phyloP scores from a whole-genome alignment of 352 stramenopile species.

The Phytophthora pseudosyringae region DNA sequence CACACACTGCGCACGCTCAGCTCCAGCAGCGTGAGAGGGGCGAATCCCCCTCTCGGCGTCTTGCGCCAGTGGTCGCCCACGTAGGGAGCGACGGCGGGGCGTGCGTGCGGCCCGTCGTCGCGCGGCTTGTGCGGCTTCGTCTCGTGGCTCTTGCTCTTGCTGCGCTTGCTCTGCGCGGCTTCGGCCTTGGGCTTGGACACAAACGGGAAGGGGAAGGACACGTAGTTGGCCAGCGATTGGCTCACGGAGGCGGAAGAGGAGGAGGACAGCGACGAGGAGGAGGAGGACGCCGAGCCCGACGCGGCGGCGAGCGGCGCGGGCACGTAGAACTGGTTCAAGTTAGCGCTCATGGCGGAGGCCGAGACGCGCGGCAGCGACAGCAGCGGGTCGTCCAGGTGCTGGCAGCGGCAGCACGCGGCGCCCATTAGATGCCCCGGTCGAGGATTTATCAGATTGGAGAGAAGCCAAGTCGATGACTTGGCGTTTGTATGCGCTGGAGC shows the following conservation, averaged over 20 bases:
- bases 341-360: slow-evolving; percentile 31
- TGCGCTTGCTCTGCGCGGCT: slow-evolving; percentile 13
- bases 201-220: slow-evolving; percentile 83
- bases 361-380: slow-evolving; percentile 44
- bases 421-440: slow-evolving; percentile 50
- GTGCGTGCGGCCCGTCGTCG: background rate
- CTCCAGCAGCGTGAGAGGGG: slow-evolving; percentile 64
- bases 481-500: slow-evolving; percentile 8
- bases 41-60: slow-evolving; percentile 43
- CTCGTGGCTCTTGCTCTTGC: slow-evolving; percentile 20
- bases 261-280: slow-evolving; percentile 4
- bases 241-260: slow-evolving; percentile 28
- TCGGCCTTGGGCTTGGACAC: slow-evolving; percentile 40
- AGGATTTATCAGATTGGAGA: slow-evolving; percentile 18
- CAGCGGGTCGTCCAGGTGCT: slow-evolving; percentile 75
- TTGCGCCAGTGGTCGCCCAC: slow-evolving; percentile 64
- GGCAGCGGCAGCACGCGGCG: slow-evolving; percentile 69
- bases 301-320: slow-evolving; percentile 14
- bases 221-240: slow-evolving; percentile 75
- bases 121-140: slow-evolving; percentile 23
- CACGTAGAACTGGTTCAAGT: slow-evolving; percentile 38
- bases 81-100: slow-evolving; percentile 21
- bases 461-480: slow-evolving; percentile 20
- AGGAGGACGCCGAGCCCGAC: slow-evolving; percentile 4
- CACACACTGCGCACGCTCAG: slow-evolving; percentile 61